Evolutionary conservation across 805 yeast species (phyloP).

Genomic region (Saccharomycopsis amapae): DNA sequence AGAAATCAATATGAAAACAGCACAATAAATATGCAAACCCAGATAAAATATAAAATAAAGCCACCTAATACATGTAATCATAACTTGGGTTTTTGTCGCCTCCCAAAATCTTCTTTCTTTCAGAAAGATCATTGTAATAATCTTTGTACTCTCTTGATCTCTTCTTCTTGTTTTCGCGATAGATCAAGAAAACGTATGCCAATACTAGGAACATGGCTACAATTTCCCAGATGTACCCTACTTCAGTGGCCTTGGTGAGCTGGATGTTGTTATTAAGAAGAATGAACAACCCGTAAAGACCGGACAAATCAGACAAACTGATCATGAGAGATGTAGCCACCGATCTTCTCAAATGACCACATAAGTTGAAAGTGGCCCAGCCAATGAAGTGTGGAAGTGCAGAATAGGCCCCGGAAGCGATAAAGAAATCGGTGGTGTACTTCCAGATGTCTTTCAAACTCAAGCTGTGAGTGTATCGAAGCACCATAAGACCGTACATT

Average conservation of each 20-base stretch:
- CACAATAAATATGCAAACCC: no score
- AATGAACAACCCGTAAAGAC: conserved; percentile 52
- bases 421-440: conserved; percentile 57
- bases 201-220: conserved; percentile 32
- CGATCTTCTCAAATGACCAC: conserved; percentile 55
- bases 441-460: conserved; percentile 25
- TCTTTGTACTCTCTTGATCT: conserved; percentile 20
- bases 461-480: not conserved
- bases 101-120: conserved; percentile 11
- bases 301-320: conserved; percentile 69
- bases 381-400: conserved; percentile 65
- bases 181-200: conserved; percentile 32
- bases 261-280: not conserved
- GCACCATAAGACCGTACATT: not conserved
- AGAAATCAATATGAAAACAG: no score
- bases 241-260: no score
- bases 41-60: no score
- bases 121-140: conserved; percentile 6
- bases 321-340: conserved; percentile 54
- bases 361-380: conserved; percentile 56
- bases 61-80: conserved; percentile 17
- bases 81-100: conserved; percentile 18
- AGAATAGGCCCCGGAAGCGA: conserved; percentile 51
- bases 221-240: conserved; percentile 39
- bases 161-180: conserved; percentile 25